Base-by-base conservation (phyloP, 2,329 filamentous ascomycete genomes). In the Myotisia sp. region DNA sequence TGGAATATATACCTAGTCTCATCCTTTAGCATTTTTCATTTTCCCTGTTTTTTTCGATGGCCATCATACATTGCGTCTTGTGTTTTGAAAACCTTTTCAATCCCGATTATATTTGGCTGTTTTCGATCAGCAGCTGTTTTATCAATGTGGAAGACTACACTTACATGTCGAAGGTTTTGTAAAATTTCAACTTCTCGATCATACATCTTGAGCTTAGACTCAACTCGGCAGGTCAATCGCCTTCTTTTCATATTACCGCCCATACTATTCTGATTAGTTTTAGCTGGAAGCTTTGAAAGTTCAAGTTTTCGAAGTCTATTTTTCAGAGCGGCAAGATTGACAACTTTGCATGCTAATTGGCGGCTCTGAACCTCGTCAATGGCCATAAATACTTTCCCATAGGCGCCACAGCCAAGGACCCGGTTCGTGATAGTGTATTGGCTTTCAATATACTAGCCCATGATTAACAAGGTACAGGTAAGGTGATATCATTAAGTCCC, bases 101-200 rank as follows among this genome's bases (percentile, higher is more conserved):
- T 47, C 3, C 53, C 47, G 40, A 76, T 63, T 34, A 76, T 71
- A 43, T 76, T 76, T 2, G 73, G 72, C 65, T 70, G 18, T 6
- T 5, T 13, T 9, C 23, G 17, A 35, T 24, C 17, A 28, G 22
- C 19, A 28, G 7, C 26, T 5, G 20, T 36, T 37, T 28, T 16
- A 21, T 24, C 24, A 29, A n/a, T 10, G 9, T 17, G 14, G 20
- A 21, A 26, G 35, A 23, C 12, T 14, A 5, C 12, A 34, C 58
- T 38, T 47, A 68, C 65, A 57, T 76, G 71, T 21, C 55, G 61
- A 3, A 76, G 52, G 12, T 62, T 54, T 36, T 65, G 58, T 26
- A 75, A 54, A 4, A 74, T 62, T 8, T 50, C 48, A 9, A 56
- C 52, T 37, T 66, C 62, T 13, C 55, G 55, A 34, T 55, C 47